Percentiles rank a stretch among this genome's conserved stretches.
These are phyloP conservation scores for Carallia brachiata DNA, from an alignment of 345 rosid species.

Conservation along the genomic window DNA sequence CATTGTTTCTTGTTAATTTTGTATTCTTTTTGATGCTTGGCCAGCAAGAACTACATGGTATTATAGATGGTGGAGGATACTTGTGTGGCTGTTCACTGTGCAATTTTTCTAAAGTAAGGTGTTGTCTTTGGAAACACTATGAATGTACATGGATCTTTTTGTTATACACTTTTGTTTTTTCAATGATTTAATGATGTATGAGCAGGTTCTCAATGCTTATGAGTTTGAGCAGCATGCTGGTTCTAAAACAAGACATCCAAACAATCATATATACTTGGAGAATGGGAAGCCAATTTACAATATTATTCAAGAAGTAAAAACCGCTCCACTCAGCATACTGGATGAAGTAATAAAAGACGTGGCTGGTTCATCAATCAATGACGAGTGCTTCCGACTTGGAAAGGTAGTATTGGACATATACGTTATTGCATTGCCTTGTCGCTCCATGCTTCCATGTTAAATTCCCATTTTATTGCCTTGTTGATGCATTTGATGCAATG, in stretches of 20 bases:
- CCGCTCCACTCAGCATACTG: conserved; percentile 53
- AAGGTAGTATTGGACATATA: conserved; percentile 45
- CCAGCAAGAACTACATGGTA: conserved; percentile 61
- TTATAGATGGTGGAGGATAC: conserved; percentile 76
- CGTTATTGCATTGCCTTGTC: background rate
- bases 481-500: too few relatives aligned
- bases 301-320: conserved; percentile 80
- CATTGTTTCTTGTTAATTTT: background rate
- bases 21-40: conserved; percentile 13
- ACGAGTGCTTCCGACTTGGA: conserved; percentile 76
- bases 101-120: conserved; percentile 66
- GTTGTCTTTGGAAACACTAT: conserved; percentile 4
- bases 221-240: conserved; percentile 97
- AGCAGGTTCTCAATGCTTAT: conserved; percentile 71
- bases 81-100: conserved; percentile 82
- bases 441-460: too few relatives aligned
- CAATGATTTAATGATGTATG: conserved; percentile 14
- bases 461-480: too few relatives aligned
- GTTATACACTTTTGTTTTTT: conserved; percentile 13
- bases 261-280: conserved; percentile 84
- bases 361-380: conserved; percentile 76
- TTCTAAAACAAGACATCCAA: conserved; percentile 82
- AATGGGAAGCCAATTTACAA: conserved; percentile 78
- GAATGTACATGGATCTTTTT: background rate
- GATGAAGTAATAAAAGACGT: conserved; percentile 71